Base-by-base conservation (phyloP, 2,329 filamentous ascomycete species). In the Diaporthe capsici region DNA sequence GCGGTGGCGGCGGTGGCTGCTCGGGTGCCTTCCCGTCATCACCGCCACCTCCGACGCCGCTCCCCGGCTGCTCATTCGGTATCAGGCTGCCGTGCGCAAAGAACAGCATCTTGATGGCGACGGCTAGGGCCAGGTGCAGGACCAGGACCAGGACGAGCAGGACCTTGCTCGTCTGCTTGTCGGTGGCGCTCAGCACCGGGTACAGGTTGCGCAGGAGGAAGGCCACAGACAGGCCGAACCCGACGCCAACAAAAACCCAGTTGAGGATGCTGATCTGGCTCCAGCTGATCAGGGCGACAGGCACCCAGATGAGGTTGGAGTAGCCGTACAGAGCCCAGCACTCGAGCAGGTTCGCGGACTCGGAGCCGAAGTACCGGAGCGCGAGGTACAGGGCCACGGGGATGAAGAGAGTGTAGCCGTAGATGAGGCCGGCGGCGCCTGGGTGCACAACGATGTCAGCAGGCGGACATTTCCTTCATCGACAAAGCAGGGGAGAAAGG, bases 311-410 rank as follows among this genome's bases (percentile, higher is more conserved):
- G 81, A 99, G 88, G 86, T 99, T 99, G 75, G 94, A 92, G 87
- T 99, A 99, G 73, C 97, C 97, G 84, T 98, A 99, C 49, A 99
- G 88, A 76, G 95, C 94, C 92, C 95, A 96, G 88, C 95, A 98
- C 87, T 99, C 97, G 79, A 99, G 90, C 76, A 99, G 87, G 85
- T 98, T 98, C 77, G 96, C 96, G 74, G 92, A 94, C 83, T 98
- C 95, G 84, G 95, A 97, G 75, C 96, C 96, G 85, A 98, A 98
- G 93, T 98, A 99, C 81, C 94, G 95, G 79, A 99, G 88, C 79
- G 94, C 94, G 28, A 93, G 93, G 92, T 96, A 99, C 44, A 99
- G 90, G 13, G 89, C 92, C 78, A 98, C 87, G 4, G 97, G 97
- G 74, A 99, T 92, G 78, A 98, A 88, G 77, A 94, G 90, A 1